Conservation (phyloP, 2,329 filamentous ascomycete species). For the Lomentospora prolificans region DNA sequence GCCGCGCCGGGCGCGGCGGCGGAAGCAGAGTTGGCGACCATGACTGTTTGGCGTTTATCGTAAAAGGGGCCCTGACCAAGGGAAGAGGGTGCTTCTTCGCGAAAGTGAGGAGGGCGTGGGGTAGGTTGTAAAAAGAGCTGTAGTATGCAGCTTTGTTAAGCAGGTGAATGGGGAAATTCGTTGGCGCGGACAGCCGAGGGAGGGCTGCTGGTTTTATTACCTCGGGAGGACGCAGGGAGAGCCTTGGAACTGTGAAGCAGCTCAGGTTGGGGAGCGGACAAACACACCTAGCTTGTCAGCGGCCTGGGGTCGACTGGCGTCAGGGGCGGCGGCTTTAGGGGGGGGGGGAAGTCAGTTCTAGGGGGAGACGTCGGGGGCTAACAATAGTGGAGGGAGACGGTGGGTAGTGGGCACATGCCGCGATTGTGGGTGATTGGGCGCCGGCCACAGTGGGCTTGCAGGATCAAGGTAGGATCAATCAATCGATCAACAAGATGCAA, state of each 20-base stretch:
- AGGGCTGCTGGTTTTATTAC: background rate
- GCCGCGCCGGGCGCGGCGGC: constrained; percentile 38
- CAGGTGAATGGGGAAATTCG: background rate
- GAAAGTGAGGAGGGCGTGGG: constrained; percentile 13
- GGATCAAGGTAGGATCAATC: background rate
- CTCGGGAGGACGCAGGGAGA: background rate
- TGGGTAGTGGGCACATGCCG: background rate
- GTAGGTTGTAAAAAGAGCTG: constrained; percentile 4
- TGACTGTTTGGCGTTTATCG: constrained; percentile 44
- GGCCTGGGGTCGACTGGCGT: no score
- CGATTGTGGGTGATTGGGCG: background rate
- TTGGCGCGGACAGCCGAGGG: background rate
- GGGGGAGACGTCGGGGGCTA: no score
- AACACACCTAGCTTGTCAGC: background rate
- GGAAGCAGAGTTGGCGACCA: constrained; percentile 49
- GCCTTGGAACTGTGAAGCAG: background rate
- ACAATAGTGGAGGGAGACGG: background rate
- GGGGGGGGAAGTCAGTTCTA: background rate
- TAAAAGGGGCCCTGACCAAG: constrained; percentile 91
- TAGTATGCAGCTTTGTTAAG: background rate
- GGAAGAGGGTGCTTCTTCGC: constrained; percentile 86
- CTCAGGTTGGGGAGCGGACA: background rate
- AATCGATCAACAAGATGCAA: background rate
- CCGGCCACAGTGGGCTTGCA: no score
- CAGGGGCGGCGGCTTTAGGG: background rate